Evolutionary conservation across 352 stramenopile genomes (phyloP), one percentile per base, ranked within the genome.

Genomic region (Globisporangium paroecandrum): DNA sequence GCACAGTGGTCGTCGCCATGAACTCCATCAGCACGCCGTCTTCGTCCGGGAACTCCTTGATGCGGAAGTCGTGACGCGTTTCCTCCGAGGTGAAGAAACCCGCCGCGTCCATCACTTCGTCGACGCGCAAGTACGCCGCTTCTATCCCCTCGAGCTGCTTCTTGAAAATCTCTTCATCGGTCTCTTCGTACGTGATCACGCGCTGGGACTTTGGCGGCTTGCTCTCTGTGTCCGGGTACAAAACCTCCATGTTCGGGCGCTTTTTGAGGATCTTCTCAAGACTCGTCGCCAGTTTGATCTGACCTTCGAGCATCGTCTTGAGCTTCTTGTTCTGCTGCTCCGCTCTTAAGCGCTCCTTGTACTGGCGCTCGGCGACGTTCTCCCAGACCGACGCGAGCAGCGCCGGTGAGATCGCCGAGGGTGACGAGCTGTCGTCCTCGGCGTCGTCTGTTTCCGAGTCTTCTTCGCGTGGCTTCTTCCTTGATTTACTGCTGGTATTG

Each of bases 321-420:
- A 82, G 64, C 61, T 73, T 49, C 29, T 55, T 49, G 67, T 82
- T 82, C 32, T 79, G 65, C 12, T 66, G 53, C 53, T 81, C 69
- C 12, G 74, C 67, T 43, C 51, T 64, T 61, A 73, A 41, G 4
- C 70, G 70, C 54, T 72, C 47, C n/a, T 65, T 62, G 64, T 65
- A 64, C 43, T 82, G 70, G 24, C 58, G 65, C 29, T 66, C 58
- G 10, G 70, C 75, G 15, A 75, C 70, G 10, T 72, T 71, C 43
- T 82, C 70, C 75, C 75, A 82, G 27, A 75, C 47, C 24, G 66
- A 56, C 36, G 69, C 62, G 25, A 73, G 62, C 18, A 69, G 20
- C 5, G 66, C 51, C 15, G 41, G 58, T 63, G 62, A 69, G 71
- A 72, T 76, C 62, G 49, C 74, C 49, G 34, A 66, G 62, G 47